Evolutionary conservation across 176 grass and related monocot species (phyloP), one percentile per base, ranked within the genome.

Genomic region (Puccinellia tenuiflora): DNA sequence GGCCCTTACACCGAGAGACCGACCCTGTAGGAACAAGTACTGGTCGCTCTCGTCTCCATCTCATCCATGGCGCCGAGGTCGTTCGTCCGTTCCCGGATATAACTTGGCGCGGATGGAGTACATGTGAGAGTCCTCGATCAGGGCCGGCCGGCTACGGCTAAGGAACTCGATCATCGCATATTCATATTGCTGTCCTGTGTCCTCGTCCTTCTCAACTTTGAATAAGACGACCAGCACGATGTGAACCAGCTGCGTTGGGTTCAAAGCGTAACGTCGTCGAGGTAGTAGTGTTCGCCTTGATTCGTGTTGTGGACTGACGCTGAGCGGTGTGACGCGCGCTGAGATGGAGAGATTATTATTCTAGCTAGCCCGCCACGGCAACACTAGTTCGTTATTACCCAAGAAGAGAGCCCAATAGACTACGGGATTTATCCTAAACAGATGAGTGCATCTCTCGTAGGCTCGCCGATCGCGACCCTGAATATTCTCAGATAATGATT

Each of bases 181-280:
- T 20, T 29, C 3, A 34, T 6, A 72, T 26, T 6, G 67, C 2
- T 3, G 14, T 31, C 31, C 55, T 4, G 1, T 3, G 14, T 31
- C 31, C 55, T 4, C 45, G 3, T 55, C 45, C 7, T 35, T 76
- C 16, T 68, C 24, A n/a, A 25, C 62, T 55, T 12, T 40, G 75
- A 79, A 76, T 33, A 81, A 50, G 70, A 68, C 77, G 70, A 68
- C 77, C 48, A 16, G 17, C 22, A 7, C 2, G 43, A 20, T 21
- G 53, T 30, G 81, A 43, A 24, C 21, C 4, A 11, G 50, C 52
- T 22, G 2, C 40, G 62, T 81, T 62, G 3, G 48, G 69, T 85
- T 79, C 69, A 85, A 60, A 85, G 50, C 47, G 74, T 47, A 60
- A 79, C 16, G 34, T 46, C 46, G 15, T 61, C 75, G 9, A 54